Percentiles rank a stretch among this genome's conserved stretches.
Conservation (phyloP, 2,329 filamentous ascomycete genomes). For the Verticillium zaregamsianum region DNA sequence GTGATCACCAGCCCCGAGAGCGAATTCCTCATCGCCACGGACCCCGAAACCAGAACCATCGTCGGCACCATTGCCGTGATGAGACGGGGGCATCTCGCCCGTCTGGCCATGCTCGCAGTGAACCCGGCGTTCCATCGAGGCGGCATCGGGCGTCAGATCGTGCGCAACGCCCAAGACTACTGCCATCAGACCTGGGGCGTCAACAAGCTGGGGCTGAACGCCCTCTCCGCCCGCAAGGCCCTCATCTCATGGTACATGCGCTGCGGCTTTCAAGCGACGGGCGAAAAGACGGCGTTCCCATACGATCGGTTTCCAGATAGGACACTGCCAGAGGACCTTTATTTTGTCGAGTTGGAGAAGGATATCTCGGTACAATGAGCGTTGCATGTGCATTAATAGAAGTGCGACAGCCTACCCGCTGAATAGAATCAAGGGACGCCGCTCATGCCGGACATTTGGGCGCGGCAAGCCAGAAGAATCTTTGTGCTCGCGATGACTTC, state of each 20-base stretch:
- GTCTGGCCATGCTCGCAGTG: conserved; percentile 30
- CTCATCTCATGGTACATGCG: conserved; percentile 31
- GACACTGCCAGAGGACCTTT: conserved; percentile 22
- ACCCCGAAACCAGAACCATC: conserved; percentile 11
- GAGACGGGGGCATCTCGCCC: conserved; percentile 18
- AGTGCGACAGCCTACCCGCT: too few species aligned
- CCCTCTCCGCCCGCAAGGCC: conserved; percentile 24
- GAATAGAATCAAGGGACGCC: too few species aligned
- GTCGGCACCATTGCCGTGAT: conserved; percentile 24
- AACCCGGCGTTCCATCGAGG: conserved; percentile 21
- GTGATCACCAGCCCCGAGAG: conserved; percentile 22
- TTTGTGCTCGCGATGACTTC: too few species aligned
- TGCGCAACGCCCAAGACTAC: conserved; percentile 26
- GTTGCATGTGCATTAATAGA: conserved; percentile 1
- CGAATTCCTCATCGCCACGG: conserved; percentile 23
- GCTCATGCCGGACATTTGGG: too few species aligned
- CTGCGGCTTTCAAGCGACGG: conserved; percentile 28
- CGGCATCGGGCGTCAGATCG: conserved; percentile 27
- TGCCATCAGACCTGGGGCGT: conserved; percentile 22
- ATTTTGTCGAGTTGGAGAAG: conserved; percentile 31
- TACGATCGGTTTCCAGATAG: conserved; percentile 12
- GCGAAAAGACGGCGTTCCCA: conserved; percentile 27
- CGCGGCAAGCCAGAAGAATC: too few species aligned
- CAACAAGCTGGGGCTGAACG: conserved; percentile 23
- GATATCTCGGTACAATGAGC: conserved; percentile 3